Percentiles rank a stretch among this genome's conserved stretches.
Evolutionary conservation across 176 grass and related monocot genomes (phyloP).

Genomic region (Themeda triandra): DNA sequence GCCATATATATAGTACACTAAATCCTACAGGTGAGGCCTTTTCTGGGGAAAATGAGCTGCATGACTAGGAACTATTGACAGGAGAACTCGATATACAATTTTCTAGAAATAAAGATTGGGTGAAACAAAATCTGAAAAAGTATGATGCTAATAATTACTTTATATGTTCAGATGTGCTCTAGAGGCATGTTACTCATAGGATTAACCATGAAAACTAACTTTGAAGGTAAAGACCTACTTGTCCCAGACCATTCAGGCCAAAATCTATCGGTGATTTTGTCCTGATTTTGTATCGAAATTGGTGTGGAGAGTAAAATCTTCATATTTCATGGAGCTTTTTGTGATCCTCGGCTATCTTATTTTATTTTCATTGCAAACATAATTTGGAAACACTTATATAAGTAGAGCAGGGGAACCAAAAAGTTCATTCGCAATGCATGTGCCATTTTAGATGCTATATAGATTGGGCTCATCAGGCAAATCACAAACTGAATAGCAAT

Average conservation of each 20-base stretch:
- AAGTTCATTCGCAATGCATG: background rate
- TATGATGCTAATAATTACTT: background rate
- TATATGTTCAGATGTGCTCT: background rate
- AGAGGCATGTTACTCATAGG: background rate
- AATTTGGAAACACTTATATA: background rate
- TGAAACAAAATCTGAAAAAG: background rate
- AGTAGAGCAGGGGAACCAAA: background rate
- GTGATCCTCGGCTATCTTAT: background rate
- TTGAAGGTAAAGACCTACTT: background rate
- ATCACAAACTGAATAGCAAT: background rate
- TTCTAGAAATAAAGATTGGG: background rate
- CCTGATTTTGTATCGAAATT: too few relatives aligned
- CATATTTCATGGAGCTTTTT: background rate
- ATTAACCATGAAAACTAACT: background rate
- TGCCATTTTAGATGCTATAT: background rate
- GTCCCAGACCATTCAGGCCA: background rate
- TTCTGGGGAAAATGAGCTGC: background rate
- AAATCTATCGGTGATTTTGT: too few relatives aligned
- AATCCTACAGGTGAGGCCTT: background rate
- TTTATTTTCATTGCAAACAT: background rate
- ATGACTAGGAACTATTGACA: background rate
- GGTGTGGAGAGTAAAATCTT: background rate
- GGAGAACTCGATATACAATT: background rate
- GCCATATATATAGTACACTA: background rate
- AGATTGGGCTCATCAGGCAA: background rate